Percentiles rank a stretch among this genome's conserved stretches.
These are phyloP conservation scores for Mycosphaerella sp. DNA, from an alignment of 2,329 filamentous ascomycete genomes.

Conservation along the genomic window DNA sequence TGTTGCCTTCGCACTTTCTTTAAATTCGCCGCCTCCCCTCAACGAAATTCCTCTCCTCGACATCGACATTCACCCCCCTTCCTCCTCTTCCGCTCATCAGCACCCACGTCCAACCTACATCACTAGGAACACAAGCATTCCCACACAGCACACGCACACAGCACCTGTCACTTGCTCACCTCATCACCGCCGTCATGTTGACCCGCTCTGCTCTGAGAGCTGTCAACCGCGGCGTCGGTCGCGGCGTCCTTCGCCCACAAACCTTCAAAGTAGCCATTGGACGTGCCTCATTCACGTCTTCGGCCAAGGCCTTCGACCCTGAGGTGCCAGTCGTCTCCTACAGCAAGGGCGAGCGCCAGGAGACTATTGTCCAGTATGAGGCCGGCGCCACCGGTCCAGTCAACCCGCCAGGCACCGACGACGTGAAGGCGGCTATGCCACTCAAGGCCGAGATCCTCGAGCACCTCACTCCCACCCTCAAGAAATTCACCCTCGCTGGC, in stretches of 20 bases:
- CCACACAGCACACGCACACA: neutral
- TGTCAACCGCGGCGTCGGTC: constrained; percentile 14
- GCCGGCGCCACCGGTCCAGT: constrained; percentile 28
- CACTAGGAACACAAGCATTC: neutral
- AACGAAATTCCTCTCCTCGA: no score
- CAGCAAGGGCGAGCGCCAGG: constrained; percentile 29
- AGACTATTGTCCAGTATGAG: constrained; percentile 28
- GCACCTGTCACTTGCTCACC: neutral
- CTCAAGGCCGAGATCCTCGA: constrained; percentile 40
- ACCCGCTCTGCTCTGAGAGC: constrained; percentile 19
- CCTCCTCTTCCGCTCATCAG: neutral
- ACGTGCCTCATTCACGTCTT: constrained; percentile 25
- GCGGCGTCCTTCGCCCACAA: constrained; percentile 15
- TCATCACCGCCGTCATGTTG: constrained; percentile 15
- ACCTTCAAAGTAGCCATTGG: constrained; percentile 14
- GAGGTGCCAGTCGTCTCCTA: constrained; percentile 33
- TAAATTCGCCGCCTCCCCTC: neutral
- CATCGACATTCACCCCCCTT: neutral
- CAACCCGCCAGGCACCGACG: constrained; percentile 31
- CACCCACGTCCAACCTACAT: neutral
- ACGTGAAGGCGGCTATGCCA: constrained; percentile 29
- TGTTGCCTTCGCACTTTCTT: neutral
- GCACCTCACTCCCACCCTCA: constrained; percentile 57
- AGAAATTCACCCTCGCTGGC: constrained; percentile 60
- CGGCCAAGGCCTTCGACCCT: constrained; percentile 23